These are phyloP conservation scores for Spathaspora passalidarum DNA, from an alignment of 805 yeast genomes.

Conservation along the genomic window DNA sequence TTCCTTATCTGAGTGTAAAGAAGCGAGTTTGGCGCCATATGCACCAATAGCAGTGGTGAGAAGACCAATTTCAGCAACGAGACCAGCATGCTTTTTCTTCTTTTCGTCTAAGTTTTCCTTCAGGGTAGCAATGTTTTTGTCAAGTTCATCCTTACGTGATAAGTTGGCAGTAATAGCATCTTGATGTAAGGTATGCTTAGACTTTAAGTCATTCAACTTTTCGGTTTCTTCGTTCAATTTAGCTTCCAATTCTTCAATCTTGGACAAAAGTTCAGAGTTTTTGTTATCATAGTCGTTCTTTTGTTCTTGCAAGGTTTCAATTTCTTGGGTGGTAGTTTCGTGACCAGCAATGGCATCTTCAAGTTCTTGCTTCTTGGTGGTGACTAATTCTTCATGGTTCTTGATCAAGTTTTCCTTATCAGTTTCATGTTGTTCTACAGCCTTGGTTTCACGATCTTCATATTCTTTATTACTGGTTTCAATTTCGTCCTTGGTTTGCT, in stretches of 20 bases:
- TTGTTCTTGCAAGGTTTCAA: constrained; percentile 44
- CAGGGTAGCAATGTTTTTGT: constrained; percentile 32
- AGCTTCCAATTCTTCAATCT: constrained; percentile 42
- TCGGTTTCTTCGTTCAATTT: constrained; percentile 38
- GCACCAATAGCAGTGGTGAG: constrained; percentile 42
- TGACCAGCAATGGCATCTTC: constrained; percentile 40
- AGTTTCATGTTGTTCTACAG: constrained; percentile 43
- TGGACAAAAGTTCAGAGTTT: constrained; percentile 34
- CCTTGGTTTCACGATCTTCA: constrained; percentile 44
- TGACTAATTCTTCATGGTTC: constrained; percentile 44
- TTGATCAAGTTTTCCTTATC: constrained; percentile 42
- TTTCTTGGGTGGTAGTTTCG: constrained; percentile 40
- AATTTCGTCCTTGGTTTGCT: constrained; percentile 40
- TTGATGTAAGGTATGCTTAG: constrained; percentile 27
- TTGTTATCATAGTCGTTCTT: constrained; percentile 38
- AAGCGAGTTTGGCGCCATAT: constrained; percentile 41
- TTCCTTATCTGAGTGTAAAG: constrained; percentile 37
- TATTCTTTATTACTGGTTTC: constrained; percentile 44
- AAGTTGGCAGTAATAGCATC: constrained; percentile 25
- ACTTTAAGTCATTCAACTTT: constrained; percentile 30
- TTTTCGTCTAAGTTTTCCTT: constrained; percentile 35
- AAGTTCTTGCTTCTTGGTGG: constrained; percentile 43
- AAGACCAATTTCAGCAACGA: constrained; percentile 43
- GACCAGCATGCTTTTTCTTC: constrained; percentile 32
- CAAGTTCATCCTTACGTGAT: constrained; percentile 40